phyloP scores from a whole-genome alignment of 805 yeast genomes.

The Jamesozyma hellenica region DNA sequence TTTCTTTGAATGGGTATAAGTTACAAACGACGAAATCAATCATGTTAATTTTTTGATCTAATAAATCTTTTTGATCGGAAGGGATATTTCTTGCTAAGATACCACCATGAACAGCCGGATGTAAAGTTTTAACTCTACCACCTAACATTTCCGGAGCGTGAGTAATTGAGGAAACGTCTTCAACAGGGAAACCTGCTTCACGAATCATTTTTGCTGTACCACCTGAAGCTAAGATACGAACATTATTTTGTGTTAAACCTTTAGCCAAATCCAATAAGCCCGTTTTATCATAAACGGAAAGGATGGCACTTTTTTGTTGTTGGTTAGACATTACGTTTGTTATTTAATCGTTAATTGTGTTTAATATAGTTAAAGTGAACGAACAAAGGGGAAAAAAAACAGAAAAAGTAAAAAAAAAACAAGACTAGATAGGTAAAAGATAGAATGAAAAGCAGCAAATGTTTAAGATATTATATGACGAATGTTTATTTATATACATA shows the following conservation, averaged over 20 bases:
- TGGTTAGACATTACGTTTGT: conserved; percentile 1
- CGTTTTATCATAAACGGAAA: conserved; percentile 94
- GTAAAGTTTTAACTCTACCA: conserved; percentile 95
- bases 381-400: not conserved
- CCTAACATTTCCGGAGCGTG: conserved; percentile 98
- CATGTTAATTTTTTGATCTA: conserved; percentile 81
- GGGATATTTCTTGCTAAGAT: conserved; percentile 88
- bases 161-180: conserved; percentile 87
- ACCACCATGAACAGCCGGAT: conserved; percentile 98
- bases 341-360: not conserved
- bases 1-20: conserved; percentile 95
- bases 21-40: conserved; percentile 96
- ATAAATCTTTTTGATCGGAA: conserved; percentile 77
- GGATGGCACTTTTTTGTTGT: conserved; percentile 68
- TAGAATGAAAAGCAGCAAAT: too few species aligned
- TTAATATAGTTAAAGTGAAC: not conserved
- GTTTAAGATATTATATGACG: too few species aligned
- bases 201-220: conserved; percentile 91
- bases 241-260: conserved; percentile 79
- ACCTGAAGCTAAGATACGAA: conserved; percentile 89
- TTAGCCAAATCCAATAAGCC: conserved; percentile 92
- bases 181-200: conserved; percentile 96
- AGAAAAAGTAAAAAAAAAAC: not conserved
- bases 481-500: too few species aligned
- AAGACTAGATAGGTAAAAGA: too few species aligned